Base-by-base conservation (phyloP, 2,329 filamentous ascomycete genomes). In the Endocalyx cinctus region DNA sequence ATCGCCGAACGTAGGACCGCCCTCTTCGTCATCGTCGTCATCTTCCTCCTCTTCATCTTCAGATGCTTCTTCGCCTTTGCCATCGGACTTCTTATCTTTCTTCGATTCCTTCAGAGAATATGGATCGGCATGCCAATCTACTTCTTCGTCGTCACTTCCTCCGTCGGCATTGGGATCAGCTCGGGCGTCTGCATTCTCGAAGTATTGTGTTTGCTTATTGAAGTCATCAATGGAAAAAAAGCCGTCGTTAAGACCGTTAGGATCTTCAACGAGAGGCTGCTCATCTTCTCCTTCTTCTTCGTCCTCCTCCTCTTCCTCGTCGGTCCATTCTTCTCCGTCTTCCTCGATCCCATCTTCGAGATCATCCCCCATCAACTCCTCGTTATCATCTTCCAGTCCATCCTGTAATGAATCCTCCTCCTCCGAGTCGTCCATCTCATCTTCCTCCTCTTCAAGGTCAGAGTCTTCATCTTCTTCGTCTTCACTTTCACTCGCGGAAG, bases 201-300 rank as follows among this genome's bases (percentile, higher is more conserved):
- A 79, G 55, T 83, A 84, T 51, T 94, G 87, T 2, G 88, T 87
- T 55, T 94, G 86, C 56, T 83, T 87, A 69, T 98, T 98, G 74
- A 98, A 98, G 39, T 94, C 81, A 51, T 97, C 89, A 50, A 98
- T 90, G 12, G 87, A 94, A 65, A 98, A 98, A 66, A 98, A 98
- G 5, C 88, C 90, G 54, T 98, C 92, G 52, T 98, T 97, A 19
- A 98, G 76, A 6, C 88, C 87, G 53, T 92, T 73, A 4, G 80
- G 79, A 52, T 97, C 88, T 47, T 81, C 70, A 7, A 79, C 65
- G 39, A 82, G 82, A 25, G 75, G 73, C 30, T 73, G 59, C 5
- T 66, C 58, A 27, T 69, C 63, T 14, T 72, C 70, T 4, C 71
- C 64, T 6, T 71, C 70, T 4, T 70, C 64, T 10, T 62, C 62